Base-by-base conservation (phyloP, 2,329 filamentous ascomycete genomes). In the Penicillium griseofulvum region DNA sequence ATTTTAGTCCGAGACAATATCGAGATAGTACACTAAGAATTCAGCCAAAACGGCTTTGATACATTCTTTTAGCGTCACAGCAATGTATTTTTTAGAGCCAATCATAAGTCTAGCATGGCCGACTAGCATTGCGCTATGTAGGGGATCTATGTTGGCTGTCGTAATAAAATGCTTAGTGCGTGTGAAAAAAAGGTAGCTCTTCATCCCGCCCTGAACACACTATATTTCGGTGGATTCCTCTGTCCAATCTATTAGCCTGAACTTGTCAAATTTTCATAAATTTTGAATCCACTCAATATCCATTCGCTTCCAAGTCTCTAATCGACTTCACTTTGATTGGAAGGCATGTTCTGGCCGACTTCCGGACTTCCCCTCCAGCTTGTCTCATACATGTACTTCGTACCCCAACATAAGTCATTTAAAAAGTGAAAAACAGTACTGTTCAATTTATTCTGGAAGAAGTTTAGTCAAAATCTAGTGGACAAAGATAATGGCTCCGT, bases 141-240 rank as follows among this genome's bases (percentile, higher is more conserved):
- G 38, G 28, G 31, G 31, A 41, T 42, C 14, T 14, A n/a, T 17
- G 22, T 41, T 2, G 29, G 44, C 4, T 17, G 44, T 54, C 38
- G 51, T 37, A 54, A 54, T 54, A 49, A 49, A 14, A 24, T 14
- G n/a, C 9, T 14, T 4, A 34, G 38, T 54, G 31, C 51, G 38
- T 54, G 19, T 42, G 16, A 4, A 24, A 43, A 49, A 10, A 16
- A 31, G 16, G 16, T 41, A 33, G 19, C 28, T 39, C 19, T 28
- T 12, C 24, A 47, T 36, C 34, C 28, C 31, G 11, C 38, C 3
- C 19, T 19, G 14, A 31, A 31, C 17, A 26, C 41, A 33, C 39
- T 17, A 39, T 22, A 28, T 47, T 16, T 24, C 10, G 4, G 26
- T 37, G 44, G 31, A 24, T 24, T 42, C 22, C 22, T 17, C 16